Percentiles rank a stretch among this genome's conserved stretches.
Evolutionary conservation across 306 rosid genomes (phyloP).

Genomic region (Inga oerstediana): DNA sequence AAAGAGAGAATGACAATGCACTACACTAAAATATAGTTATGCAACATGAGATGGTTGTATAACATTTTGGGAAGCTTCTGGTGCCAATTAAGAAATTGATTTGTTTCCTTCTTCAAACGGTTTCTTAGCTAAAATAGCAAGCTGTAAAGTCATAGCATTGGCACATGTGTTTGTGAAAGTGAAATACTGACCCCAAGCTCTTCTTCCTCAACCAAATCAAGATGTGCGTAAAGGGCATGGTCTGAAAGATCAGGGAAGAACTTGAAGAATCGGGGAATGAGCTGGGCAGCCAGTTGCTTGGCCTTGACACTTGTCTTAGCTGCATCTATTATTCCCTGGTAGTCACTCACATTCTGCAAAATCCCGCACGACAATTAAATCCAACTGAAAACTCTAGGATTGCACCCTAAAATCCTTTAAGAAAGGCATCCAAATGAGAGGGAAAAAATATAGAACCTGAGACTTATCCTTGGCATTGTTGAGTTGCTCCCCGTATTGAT

Average conservation of each 20-base stretch:
- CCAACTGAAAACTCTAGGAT: conserved; percentile 6
- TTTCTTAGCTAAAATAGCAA: conserved; percentile 23
- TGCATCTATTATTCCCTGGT: conserved; percentile 60
- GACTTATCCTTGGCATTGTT: conserved; percentile 85
- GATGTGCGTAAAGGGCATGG: conserved; percentile 77
- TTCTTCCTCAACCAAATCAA: conserved; percentile 95
- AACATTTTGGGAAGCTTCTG: background rate
- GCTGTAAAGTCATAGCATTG: background rate
- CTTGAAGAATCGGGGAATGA: conserved; percentile 94
- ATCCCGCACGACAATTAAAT: conserved; percentile 4
- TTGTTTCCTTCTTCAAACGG: background rate
- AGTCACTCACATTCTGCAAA: conserved; percentile 45
- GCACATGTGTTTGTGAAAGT: background rate
- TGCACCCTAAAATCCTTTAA: conserved; percentile 34
- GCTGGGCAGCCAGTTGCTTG: conserved; percentile 95
- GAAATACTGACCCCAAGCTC: conserved; percentile 85
- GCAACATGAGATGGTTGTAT: background rate
- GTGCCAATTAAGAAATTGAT: background rate
- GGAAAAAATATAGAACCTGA: conserved; percentile 48
- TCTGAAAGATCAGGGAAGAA: conserved; percentile 87
- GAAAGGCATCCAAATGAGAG: background rate
- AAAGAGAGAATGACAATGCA: background rate
- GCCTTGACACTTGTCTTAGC: conserved; percentile 74
- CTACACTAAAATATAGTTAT: background rate
- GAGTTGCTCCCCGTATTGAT: conserved; percentile 93